Percentiles rank a stretch among this genome's conserved stretches.
phyloP scores from a whole-genome alignment of 2,329 filamentous ascomycete species.

The Colletotrichum falcatum region DNA sequence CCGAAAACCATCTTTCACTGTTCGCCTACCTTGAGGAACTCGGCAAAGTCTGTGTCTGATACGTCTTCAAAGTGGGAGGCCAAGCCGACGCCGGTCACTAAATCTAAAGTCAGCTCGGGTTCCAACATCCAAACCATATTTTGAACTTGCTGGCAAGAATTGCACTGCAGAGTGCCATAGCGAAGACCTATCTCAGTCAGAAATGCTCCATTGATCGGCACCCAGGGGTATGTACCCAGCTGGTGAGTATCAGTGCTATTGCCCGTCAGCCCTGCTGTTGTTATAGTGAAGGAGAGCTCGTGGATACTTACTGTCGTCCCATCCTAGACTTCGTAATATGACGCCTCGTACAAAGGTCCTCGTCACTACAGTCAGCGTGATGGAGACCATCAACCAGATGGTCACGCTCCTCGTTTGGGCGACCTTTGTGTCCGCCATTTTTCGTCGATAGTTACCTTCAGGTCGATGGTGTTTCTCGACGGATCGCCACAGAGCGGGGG shows the following conservation, averaged over 20 bases:
- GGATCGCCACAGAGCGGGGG: conserved; percentile 4
- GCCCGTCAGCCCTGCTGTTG: conserved; percentile 8
- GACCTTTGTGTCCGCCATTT: conserved; percentile 39
- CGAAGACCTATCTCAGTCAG: conserved; percentile 30
- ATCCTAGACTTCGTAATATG: conserved; percentile 34
- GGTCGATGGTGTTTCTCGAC: conserved; percentile 25
- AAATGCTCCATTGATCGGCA: too few relatives aligned
- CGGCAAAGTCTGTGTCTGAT: conserved; percentile 24
- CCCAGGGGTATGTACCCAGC: conserved; percentile 27
- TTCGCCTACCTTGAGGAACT: conserved; percentile 32
- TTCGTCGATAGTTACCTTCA: conserved; percentile 29
- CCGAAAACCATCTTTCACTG: not conserved
- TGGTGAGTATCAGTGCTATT: conserved; percentile 36
- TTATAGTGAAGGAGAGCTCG: not conserved
- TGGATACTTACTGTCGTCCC: conserved; percentile 39
- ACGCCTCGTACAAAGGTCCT: conserved; percentile 37
- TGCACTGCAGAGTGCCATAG: conserved; percentile 40
- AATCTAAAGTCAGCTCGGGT: not conserved
- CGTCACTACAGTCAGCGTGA: conserved; percentile 32
- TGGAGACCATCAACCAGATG: conserved; percentile 34
- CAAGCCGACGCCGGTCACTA: conserved; percentile 41
- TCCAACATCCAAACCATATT: too few relatives aligned
- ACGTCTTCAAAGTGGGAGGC: conserved; percentile 39
- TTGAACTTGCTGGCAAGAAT: conserved; percentile 35
- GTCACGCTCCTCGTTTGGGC: conserved; percentile 35